Base-by-base conservation (phyloP, 257 asterid species). In the Solanum verrucosum region DNA sequence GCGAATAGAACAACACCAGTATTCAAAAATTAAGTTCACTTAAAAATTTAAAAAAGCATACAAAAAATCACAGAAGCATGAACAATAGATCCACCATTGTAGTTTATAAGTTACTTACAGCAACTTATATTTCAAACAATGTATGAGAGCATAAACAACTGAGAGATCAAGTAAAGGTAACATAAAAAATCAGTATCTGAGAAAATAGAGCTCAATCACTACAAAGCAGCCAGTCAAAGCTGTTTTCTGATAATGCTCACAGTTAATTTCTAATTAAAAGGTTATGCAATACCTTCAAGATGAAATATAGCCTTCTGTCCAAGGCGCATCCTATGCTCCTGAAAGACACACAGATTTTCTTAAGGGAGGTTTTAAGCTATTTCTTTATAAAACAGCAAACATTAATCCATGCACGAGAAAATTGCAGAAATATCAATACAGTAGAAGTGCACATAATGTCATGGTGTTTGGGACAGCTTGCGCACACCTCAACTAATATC, bases 261-360 rank as follows among this genome's bases (percentile, higher is more conserved):
- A 40, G 84, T 77, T 40, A 72, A 18, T 9, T 44, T 42, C 5
- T 77, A 42, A 77, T 25, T 77, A 63, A 67, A 35, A 87, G 49
- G 35, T 31, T 67, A 38, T 15, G 81, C 86, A 91, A 23, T 93
- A 96, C 99, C 99, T 97, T 97, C 99, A 87, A 97, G 98, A 92
- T 93, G 99, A 91, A 96, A 97, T 89, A 96, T 96, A 63, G 98
- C 96, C 93, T 97, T 97, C 92, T 97, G 99, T 84, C 99, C 99
- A 31, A 95, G 98, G 31, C 95, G 94, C 91, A 96, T 89, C 90
- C 99, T 92, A 85, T 96, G 99, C 87, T 97, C 98, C 99, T 97
- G 98, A 71, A 59, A 88, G 78, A 67, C 59, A 44, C 25, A 42
- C 14, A 40, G 1, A 87, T 72, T 44, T 42, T 79, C 25, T 25